Base-by-base conservation (phyloP, 371 early-diverging fungal species). In the Batkoa obscura region DNA sequence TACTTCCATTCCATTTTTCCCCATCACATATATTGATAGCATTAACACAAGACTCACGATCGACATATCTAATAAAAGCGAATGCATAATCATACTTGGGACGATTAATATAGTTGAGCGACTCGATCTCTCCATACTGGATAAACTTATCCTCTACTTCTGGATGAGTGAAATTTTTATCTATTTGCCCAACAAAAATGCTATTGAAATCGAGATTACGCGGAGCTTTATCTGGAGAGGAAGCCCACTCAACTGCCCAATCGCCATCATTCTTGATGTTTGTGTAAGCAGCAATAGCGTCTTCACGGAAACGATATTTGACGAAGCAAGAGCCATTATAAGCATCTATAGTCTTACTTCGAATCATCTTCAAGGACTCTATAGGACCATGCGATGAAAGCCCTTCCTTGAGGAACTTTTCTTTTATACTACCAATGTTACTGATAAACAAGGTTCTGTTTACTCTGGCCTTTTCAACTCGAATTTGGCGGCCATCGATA, bases 391-490 rank as follows among this genome's bases (percentile, higher is more conserved):
- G 82, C 13, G 57, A 47, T 34, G 64, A 68, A 17, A 78, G 61
- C 2, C 64, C 34, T 13, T 63, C 43, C 10, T 56, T 15, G 2
- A 5, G 34, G 68, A 71, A 76, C 60, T 73, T 59, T 57, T 72
- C 68, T 6, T 64, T 64, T 31, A 73, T 64, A n/a, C 64, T 59
- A 38, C 59, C 55, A 23, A 79, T 68, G 45, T 76, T 66, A 0
- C 70, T 68, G 36, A 86, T 66, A 60, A 78, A 81, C 4, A 89
- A 63, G 3, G 88, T 86, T 31, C 90, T 74, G 63, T 89, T 86
- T 4, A 89, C 90, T 52, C 81, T 65, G 1, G 90, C 90, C 49
- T 79, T 81, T 63, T 89, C 90, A 49, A 87, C 84, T 4, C 90
- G 81, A 48, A 89, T 82, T 53, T 72, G 75, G 51, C 90, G 68